A percentile compares a stretch with the other conserved stretches of the same genome.
phyloP scores from a whole-genome alignment of 2,329 filamentous ascomycete genomes.

The Curvularia eragrostidis region DNA sequence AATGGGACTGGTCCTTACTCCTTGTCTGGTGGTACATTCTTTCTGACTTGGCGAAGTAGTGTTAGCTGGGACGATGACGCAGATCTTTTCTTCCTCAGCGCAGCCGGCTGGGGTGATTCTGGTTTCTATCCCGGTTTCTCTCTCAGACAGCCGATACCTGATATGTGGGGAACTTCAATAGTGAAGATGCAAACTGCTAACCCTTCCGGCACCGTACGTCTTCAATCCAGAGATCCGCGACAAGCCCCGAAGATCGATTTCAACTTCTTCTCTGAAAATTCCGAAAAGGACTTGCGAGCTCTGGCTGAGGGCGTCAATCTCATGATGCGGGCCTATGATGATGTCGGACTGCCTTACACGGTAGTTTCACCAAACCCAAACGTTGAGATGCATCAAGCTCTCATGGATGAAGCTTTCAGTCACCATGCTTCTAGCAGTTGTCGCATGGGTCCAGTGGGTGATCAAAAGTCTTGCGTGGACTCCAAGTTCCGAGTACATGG shows the following conservation, averaged over 20 bases:
- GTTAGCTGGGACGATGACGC: constrained; percentile 29
- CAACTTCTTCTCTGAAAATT: constrained; percentile 47
- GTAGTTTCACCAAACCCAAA: constrained; percentile 1
- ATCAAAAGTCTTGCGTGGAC: not conserved
- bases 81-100: constrained; percentile 27
- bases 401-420: constrained; percentile 3
- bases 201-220: constrained; percentile 61
- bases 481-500: constrained; percentile 63
- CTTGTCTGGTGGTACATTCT: not conserved
- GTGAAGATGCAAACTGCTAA: constrained; percentile 5
- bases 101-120: constrained; percentile 9
- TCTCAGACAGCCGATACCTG: constrained; percentile 27
- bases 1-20: constrained; percentile 1
- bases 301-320: constrained; percentile 61
- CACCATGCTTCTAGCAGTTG: constrained; percentile 5
- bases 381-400: constrained; percentile 33
- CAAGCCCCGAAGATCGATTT: constrained; percentile 64
- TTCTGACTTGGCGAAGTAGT: not conserved
- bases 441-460: not conserved
- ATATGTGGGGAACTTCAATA: constrained; percentile 28
- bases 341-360: not conserved
- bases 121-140: constrained; percentile 27
- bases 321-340: not conserved
- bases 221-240: constrained; percentile 66
- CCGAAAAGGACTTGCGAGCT: constrained; percentile 58